Percentiles rank a stretch among this genome's conserved stretches.
Conservation (phyloP, 1,139 yeast species). For the Casaregolazyma lundiana region DNA sequence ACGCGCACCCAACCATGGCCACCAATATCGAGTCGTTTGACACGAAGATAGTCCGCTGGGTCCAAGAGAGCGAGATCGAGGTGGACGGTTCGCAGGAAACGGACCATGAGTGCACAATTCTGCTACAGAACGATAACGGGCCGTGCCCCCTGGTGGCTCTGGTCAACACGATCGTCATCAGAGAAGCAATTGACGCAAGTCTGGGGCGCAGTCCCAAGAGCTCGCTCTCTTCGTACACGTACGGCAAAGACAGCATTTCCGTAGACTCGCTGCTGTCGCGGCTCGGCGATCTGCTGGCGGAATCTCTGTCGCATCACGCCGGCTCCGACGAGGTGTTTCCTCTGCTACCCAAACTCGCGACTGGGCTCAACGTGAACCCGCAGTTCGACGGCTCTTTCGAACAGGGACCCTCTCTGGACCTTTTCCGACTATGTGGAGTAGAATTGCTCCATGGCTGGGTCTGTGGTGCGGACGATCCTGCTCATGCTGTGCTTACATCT, state of each 20-base stretch:
- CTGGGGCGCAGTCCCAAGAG: not conserved
- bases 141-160: slow-evolving; percentile 89
- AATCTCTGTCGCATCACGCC: slow-evolving; percentile 23
- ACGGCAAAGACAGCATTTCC: slow-evolving; percentile 23
- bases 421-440: slow-evolving; percentile 44
- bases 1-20: slow-evolving; percentile 8
- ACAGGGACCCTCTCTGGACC: slow-evolving; percentile 39
- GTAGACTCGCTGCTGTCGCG: slow-evolving; percentile 30
- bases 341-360: slow-evolving; percentile 58
- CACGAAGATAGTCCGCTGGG: slow-evolving; percentile 21
- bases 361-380: slow-evolving; percentile 75
- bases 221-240: slow-evolving; percentile 19
- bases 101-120: slow-evolving; percentile 32
- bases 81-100: not conserved
- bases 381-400: slow-evolving; percentile 61
- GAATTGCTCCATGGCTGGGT: slow-evolving; percentile 52
- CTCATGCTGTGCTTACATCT: slow-evolving; percentile 31
- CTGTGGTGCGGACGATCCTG: slow-evolving; percentile 35
- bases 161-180: slow-evolving; percentile 54
- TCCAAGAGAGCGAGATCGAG: not conserved
- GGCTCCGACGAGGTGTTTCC: slow-evolving; percentile 34
- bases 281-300: slow-evolving; percentile 38
- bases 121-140: slow-evolving; percentile 80
- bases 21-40: slow-evolving; percentile 20
- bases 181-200: slow-evolving; percentile 4